These are phyloP conservation scores for Phytophthora pisi DNA, from an alignment of 352 stramenopile species.

Conservation along the genomic window DNA sequence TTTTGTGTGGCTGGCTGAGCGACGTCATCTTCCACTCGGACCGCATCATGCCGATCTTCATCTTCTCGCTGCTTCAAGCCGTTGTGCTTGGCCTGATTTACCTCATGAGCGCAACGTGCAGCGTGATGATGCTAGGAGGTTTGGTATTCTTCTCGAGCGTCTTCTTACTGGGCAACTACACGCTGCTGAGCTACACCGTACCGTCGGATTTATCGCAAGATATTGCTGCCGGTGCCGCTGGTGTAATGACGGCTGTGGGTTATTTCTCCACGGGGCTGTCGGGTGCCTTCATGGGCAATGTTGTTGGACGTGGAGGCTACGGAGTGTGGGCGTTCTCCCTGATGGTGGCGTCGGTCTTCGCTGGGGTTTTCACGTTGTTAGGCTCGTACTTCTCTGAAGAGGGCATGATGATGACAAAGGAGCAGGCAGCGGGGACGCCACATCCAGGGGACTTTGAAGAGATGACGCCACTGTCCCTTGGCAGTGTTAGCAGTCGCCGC, in stretches of 20 bases:
- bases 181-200: slow-evolving; percentile 64
- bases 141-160: slow-evolving; percentile 65
- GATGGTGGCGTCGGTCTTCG: slow-evolving; percentile 51
- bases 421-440: slow-evolving; percentile 8
- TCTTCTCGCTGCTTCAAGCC: slow-evolving; percentile 63
- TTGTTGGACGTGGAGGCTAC: slow-evolving; percentile 42
- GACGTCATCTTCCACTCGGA: slow-evolving; percentile 67
- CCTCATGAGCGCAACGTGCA: slow-evolving; percentile 51
- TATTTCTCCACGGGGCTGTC: slow-evolving; percentile 56
- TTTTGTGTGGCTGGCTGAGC: slow-evolving; percentile 67
- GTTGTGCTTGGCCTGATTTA: slow-evolving; percentile 50
- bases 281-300: slow-evolving; percentile 48
- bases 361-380: slow-evolving; percentile 52
- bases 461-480: slow-evolving; percentile 46
- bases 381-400: slow-evolving; percentile 49
- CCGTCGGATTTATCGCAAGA: slow-evolving; percentile 62
- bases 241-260: slow-evolving; percentile 59
- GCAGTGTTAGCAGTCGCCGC: slow-evolving; percentile 19
- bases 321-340: slow-evolving; percentile 55
- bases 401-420: slow-evolving; percentile 7
- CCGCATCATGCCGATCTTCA: slow-evolving; percentile 64
- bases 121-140: slow-evolving; percentile 40
- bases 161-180: slow-evolving; percentile 69
- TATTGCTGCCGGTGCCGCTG: slow-evolving; percentile 55
- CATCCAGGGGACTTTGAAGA: slow-evolving; percentile 24